Percentiles rank a stretch among this genome's conserved stretches.
These are phyloP conservation scores for Fraxinus platypoda DNA, from an alignment of 305 asterid species.

Conservation along the genomic window DNA sequence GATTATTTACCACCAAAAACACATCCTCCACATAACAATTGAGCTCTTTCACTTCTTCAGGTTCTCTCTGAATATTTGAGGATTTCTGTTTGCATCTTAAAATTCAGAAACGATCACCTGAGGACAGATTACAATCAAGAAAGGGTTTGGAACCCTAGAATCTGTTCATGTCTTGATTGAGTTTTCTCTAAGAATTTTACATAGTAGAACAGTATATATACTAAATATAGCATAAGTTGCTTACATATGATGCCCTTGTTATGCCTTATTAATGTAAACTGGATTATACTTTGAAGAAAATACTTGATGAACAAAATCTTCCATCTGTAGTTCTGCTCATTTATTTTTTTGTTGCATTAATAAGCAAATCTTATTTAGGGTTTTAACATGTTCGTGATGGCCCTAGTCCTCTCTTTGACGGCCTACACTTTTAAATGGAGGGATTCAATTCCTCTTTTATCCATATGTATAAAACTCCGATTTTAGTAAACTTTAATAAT, in stretches of 20 bases:
- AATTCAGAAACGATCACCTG: not conserved
- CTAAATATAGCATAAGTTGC: not conserved
- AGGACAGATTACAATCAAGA: conserved; percentile 1
- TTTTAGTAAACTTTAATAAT: no score
- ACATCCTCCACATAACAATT: conserved; percentile 56
- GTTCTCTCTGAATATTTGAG: not conserved
- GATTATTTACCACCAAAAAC: conserved; percentile 65
- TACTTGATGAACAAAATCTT: not conserved
- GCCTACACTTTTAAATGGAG: not conserved
- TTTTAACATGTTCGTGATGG: not conserved
- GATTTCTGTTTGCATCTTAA: not conserved
- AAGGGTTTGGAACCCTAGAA: not conserved
- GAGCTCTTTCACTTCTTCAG: not conserved
- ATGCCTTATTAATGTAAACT: conserved; percentile 12
- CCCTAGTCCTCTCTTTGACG: not conserved
- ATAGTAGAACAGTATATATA: conserved; percentile 5
- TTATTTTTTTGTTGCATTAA: not conserved
- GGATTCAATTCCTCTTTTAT: not conserved
- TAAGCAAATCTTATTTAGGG: not conserved
- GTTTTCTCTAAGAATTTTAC: conserved; percentile 7
- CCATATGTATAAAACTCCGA: no score
- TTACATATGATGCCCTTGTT: conserved; percentile 9
- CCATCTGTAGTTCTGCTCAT: not conserved
- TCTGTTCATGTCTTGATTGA: not conserved
- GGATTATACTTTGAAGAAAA: not conserved